phyloP scores from a whole-genome alignment of 306 rosid species.

The Dryas drummondii region DNA sequence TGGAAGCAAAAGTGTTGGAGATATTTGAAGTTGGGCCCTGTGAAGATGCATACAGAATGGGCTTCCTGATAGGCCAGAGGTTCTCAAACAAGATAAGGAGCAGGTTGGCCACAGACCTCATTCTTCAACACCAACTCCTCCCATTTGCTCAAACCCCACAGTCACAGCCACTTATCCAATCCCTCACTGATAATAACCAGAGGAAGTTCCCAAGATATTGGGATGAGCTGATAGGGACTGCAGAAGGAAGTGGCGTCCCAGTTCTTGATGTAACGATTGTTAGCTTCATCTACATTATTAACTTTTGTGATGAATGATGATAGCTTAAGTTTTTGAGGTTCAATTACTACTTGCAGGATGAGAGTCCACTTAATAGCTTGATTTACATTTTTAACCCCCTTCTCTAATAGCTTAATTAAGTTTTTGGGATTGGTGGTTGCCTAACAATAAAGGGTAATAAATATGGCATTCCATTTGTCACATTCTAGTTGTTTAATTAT shows the following conservation, averaged over 20 bases:
- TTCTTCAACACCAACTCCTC: slow-evolving; percentile 61
- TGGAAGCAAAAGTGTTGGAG: slow-evolving; percentile 34
- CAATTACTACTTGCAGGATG: too few relatives aligned
- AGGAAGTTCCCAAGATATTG: slow-evolving; percentile 59
- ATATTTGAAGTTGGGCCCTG: slow-evolving; percentile 36
- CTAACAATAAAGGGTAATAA: too few relatives aligned
- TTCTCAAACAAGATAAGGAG: slow-evolving; percentile 51
- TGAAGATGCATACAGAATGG: slow-evolving; percentile 45
- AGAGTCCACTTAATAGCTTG: too few relatives aligned
- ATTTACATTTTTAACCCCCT: too few relatives aligned
- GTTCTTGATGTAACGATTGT: slow-evolving; percentile 55
- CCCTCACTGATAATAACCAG: slow-evolving; percentile 46
- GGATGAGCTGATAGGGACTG: slow-evolving; percentile 70
- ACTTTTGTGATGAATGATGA: too few relatives aligned
- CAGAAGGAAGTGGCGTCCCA: slow-evolving; percentile 69
- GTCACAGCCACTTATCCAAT: slow-evolving; percentile 50
- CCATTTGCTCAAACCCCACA: slow-evolving; percentile 59
- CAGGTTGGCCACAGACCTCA: slow-evolving; percentile 51
- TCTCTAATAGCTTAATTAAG: too few relatives aligned
- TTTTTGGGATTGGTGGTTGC: too few relatives aligned
- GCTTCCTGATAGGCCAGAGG: slow-evolving; percentile 59
- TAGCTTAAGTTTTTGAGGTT: too few relatives aligned
- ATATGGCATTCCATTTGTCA: too few relatives aligned
- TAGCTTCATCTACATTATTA: neutral
- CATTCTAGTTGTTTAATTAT: slow-evolving; percentile 1